Evolutionary conservation across 805 yeast genomes (phyloP), one percentile per base, ranked within the genome.

Genomic region (Saturnispora serradocipensis): DNA sequence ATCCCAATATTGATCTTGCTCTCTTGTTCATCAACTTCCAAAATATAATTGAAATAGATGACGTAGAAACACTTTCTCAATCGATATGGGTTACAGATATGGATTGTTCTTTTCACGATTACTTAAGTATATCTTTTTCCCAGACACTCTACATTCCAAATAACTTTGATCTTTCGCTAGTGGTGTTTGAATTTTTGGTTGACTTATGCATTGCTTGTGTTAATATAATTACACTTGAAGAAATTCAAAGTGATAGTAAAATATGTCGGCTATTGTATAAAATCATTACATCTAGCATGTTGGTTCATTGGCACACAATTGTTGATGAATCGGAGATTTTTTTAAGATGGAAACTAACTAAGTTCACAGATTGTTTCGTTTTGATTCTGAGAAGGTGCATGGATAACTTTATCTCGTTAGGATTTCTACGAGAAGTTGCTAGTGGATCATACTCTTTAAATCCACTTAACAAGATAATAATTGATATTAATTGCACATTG

Each of bases 61-160:
- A 49, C 28, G 16, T 15, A 16, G 44, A 49, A 8, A 30, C 35
- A 32, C 27, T 24, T 11, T 5, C 13, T 27, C 20, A 43, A 11
- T 11, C 11, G 7, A 9, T 16, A 15, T 49, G 51, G 46, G 48
- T 43, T 39, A n/a, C 32, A 3, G 52, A 49, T 27, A 7, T 49
- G n/a, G 45, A 22, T 9, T 49, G 48, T 27, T 44, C 45, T 4
- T 44, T 49, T 24, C 38, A 43, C 9, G 52, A 49, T 28, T 49
- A 36, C 18, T 18, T 49, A 8, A n/a, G 25, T 22, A 3, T 36
- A 2, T 20, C n/a, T 2, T 16, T 49, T 4, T 28, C 48, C 3
- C 24, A 36, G 8, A 15, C 46, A 6, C 13, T 38, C 3, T 18
- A 43, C 22, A 22, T 36, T 9, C 48, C 52, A 6, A 44, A 20